phyloP scores from a whole-genome alignment of 2,329 filamentous ascomycete species.

The Anisogramma anomala region DNA sequence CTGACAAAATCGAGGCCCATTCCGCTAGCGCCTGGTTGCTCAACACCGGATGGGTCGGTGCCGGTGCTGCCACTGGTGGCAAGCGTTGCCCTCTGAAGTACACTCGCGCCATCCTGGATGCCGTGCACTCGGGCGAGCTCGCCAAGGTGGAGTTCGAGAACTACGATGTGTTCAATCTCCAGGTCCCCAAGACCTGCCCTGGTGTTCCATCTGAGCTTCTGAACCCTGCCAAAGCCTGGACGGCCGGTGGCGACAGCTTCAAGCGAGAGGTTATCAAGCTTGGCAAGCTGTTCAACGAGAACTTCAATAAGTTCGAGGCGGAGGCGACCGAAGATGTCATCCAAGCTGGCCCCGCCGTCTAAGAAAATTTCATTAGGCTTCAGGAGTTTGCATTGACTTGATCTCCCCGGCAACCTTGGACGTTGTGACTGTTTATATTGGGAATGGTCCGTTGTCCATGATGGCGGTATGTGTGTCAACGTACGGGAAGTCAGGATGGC shows the following conservation, averaged over 20 bases:
- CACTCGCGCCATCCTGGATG: slow-evolving; percentile 94
- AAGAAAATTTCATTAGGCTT: too few relatives aligned
- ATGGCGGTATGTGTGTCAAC: background rate
- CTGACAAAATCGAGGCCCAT: slow-evolving; percentile 93
- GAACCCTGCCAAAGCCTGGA: slow-evolving; percentile 92
- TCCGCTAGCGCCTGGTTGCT: slow-evolving; percentile 95
- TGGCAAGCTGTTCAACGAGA: slow-evolving; percentile 79
- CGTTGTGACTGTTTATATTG: background rate
- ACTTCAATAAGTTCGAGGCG: slow-evolving; percentile 91
- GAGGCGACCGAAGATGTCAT: slow-evolving; percentile 73
- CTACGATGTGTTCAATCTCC: slow-evolving; percentile 93
- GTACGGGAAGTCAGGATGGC: background rate
- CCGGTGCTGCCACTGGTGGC: slow-evolving; percentile 78
- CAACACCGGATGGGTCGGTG: slow-evolving; percentile 96
- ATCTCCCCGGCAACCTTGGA: too few relatives aligned
- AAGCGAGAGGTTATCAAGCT: slow-evolving; percentile 82
- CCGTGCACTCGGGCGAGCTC: slow-evolving; percentile 94
- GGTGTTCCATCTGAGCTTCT: slow-evolving; percentile 84
- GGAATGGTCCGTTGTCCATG: background rate
- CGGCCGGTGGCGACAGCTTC: slow-evolving; percentile 69
- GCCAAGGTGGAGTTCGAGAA: slow-evolving; percentile 87
- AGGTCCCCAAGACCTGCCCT: slow-evolving; percentile 84
- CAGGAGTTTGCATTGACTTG: too few relatives aligned
- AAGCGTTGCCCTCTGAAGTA: slow-evolving; percentile 98
- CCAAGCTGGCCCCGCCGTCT: slow-evolving; percentile 46